Conservation (phyloP, 2,329 filamentous ascomycete species). For the Didymella exigua region DNA sequence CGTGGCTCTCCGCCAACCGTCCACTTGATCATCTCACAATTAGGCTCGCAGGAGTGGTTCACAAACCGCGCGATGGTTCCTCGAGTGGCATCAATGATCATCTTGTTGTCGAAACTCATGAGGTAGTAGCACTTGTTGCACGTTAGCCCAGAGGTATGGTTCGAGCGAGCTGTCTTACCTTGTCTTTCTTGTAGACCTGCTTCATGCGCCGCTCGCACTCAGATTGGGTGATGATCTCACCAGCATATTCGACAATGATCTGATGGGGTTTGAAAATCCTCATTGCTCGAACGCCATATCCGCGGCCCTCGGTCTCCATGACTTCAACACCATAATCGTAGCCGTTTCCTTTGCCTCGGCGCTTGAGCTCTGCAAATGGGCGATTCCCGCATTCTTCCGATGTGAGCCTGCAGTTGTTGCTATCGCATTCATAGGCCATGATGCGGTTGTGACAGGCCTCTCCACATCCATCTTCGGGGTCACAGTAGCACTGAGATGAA, state of each 20-base stretch:
- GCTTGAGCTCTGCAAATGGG: slow-evolving; percentile 79
- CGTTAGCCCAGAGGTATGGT: slow-evolving; percentile 22
- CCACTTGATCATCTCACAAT: slow-evolving; percentile 98
- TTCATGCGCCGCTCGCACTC: slow-evolving; percentile 95
- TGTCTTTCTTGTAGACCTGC: slow-evolving; percentile 89
- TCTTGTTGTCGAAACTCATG: slow-evolving; percentile 98
- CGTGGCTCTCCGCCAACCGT: slow-evolving; percentile 90
- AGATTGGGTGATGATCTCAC: slow-evolving; percentile 93
- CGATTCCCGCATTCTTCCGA: slow-evolving; percentile 81
- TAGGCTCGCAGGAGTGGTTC: slow-evolving; percentile 95
- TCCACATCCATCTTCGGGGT: slow-evolving; percentile 74
- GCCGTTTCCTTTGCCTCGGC: slow-evolving; percentile 72
- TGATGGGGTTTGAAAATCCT: slow-evolving; percentile 85
- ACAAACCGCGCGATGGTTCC: slow-evolving; percentile 97
- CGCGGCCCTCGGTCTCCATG: slow-evolving; percentile 84
- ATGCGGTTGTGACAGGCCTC: slow-evolving; percentile 92
- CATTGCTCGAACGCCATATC: slow-evolving; percentile 90
- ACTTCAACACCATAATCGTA: slow-evolving; percentile 95
- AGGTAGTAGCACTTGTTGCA: slow-evolving; percentile 84
- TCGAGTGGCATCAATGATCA: slow-evolving; percentile 96
- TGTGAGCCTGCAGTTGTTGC: slow-evolving; percentile 82
- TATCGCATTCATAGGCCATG: slow-evolving; percentile 97
- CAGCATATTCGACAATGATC: slow-evolving; percentile 98
- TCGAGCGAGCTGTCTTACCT: slow-evolving; percentile 61
- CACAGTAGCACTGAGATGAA: slow-evolving; percentile 66